Conservation (phyloP, 331 rosid species). For the Acacia pycnantha region DNA sequence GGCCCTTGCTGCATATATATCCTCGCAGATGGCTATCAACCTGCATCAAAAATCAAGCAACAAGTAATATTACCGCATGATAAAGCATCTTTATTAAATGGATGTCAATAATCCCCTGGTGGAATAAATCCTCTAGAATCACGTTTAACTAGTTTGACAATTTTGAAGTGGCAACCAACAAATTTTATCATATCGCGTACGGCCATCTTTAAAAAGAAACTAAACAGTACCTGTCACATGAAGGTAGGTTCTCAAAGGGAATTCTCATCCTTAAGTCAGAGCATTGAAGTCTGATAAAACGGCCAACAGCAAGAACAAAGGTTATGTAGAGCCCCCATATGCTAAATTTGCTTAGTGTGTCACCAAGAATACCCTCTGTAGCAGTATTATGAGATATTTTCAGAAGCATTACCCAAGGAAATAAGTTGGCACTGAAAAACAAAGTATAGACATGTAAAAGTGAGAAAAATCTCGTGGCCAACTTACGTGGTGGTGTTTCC, state of each 20-base stretch:
- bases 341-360: constrained; percentile 99
- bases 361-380: constrained; percentile 98
- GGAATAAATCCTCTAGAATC: background rate
- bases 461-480: constrained; percentile 5
- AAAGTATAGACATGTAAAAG: background rate
- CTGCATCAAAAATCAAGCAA: constrained; percentile 42
- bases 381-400: constrained; percentile 26
- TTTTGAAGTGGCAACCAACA: background rate
- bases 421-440: constrained; percentile 1
- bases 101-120: background rate
- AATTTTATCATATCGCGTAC: background rate
- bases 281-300: constrained; percentile 96
- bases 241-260: constrained; percentile 94
- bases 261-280: constrained; percentile 97
- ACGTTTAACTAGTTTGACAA: constrained; percentile 3
- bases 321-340: constrained; percentile 99
- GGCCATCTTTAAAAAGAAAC: constrained; percentile 21
- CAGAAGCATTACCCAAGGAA: constrained; percentile 14
- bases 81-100: constrained; percentile 13
- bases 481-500: constrained; percentile 98
- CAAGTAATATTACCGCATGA: background rate
- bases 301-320: constrained; percentile 97
- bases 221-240: constrained; percentile 83
- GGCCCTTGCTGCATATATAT: constrained; percentile 97
- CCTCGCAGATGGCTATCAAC: constrained; percentile 95